A percentile compares a stretch with the other conserved stretches of the same genome.
Evolutionary conservation across 495 filamentous ascomycete genomes (phyloP).

Genomic region (Wilcoxina mikolae): DNA sequence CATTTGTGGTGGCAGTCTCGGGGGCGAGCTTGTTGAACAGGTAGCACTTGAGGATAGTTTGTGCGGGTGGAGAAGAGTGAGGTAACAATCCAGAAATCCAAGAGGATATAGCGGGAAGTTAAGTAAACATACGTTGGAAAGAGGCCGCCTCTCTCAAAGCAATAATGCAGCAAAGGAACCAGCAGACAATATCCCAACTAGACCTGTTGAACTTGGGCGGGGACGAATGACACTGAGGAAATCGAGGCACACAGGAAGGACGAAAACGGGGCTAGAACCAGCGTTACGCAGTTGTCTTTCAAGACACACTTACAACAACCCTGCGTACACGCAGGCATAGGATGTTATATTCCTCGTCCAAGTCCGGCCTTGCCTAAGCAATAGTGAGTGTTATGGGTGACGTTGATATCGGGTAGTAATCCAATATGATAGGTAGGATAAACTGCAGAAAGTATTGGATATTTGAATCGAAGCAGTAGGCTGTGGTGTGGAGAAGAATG

Average conservation of each 20-base stretch:
- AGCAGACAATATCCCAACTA: too few species aligned
- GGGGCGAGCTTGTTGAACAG: too few species aligned
- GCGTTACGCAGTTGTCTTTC: background rate
- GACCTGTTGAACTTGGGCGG: too few species aligned
- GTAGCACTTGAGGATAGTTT: background rate
- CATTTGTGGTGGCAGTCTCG: too few species aligned
- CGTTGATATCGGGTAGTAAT: background rate
- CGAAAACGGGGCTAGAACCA: constrained; percentile 5
- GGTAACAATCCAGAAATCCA: background rate
- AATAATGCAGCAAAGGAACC: too few species aligned
- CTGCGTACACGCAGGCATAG: constrained; percentile 5
- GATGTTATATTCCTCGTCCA: constrained; percentile 4
- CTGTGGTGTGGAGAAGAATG: background rate
- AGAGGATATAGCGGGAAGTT: background rate
- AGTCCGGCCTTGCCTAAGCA: background rate
- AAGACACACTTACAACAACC: background rate
- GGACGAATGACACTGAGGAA: constrained; percentile 5
- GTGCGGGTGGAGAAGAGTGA: background rate
- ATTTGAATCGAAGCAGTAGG: background rate
- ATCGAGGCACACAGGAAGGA: constrained; percentile 4
- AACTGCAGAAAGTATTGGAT: background rate
- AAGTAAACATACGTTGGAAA: background rate
- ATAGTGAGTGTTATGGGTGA: background rate
- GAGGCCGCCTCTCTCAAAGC: too few species aligned
- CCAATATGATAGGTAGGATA: background rate